phyloP scores from a whole-genome alignment of 1,284 basidiomycete species.

The Fomitopsis palustris region DNA sequence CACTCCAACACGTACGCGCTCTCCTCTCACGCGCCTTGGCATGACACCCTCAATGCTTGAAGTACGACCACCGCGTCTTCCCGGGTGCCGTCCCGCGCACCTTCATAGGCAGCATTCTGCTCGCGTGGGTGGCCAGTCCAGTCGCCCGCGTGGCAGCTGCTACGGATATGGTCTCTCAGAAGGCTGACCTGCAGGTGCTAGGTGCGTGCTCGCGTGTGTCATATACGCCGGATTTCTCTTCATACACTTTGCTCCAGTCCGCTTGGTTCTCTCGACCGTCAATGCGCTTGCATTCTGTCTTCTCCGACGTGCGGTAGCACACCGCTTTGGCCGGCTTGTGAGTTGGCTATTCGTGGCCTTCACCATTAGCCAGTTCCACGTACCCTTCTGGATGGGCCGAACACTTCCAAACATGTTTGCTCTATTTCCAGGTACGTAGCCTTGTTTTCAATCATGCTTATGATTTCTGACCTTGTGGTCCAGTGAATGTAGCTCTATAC shows the following conservation, averaged over 20 bases:
- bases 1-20: slow-evolving; percentile 47
- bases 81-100: slow-evolving; percentile 89
- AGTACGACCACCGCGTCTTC: slow-evolving; percentile 92
- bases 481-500: slow-evolving; percentile 66
- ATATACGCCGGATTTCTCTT: background rate
- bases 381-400: slow-evolving; percentile 90
- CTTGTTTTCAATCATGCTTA: slow-evolving; percentile 1
- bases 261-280: slow-evolving; percentile 68
- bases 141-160: slow-evolving; percentile 38
- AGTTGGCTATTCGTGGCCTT: slow-evolving; percentile 65
- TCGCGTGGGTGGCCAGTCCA: slow-evolving; percentile 53
- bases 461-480: too few species aligned
- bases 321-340: slow-evolving; percentile 59
- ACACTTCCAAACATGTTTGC: slow-evolving; percentile 96
- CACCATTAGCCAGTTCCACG: slow-evolving; percentile 83
- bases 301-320: slow-evolving; percentile 59
- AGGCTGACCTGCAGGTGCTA: slow-evolving; percentile 60
- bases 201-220: slow-evolving; percentile 37
- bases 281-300: slow-evolving; percentile 68
- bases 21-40: background rate
- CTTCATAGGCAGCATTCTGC: slow-evolving; percentile 70
- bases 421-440: slow-evolving; percentile 73
- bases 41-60: slow-evolving; percentile 3
- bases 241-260: slow-evolving; percentile 45
- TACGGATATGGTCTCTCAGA: slow-evolving; percentile 44